Percentiles rank a stretch among this genome's conserved stretches.
Conservation (phyloP, 73 alveolate species). For the Paramecium bursaria region DNA sequence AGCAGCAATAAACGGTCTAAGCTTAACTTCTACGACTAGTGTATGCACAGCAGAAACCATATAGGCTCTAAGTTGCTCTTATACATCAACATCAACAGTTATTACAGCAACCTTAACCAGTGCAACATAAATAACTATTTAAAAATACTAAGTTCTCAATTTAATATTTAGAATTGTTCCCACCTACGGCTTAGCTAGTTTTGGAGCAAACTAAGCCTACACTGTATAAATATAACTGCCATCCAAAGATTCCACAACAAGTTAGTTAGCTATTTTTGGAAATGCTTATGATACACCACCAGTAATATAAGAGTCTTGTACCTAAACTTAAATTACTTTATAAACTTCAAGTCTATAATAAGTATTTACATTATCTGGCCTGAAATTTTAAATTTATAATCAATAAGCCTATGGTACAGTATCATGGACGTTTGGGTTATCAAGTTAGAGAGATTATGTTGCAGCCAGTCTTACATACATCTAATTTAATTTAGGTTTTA, state of each 20-base stretch:
- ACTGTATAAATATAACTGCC: constrained; percentile 8
- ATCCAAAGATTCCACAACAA: background rate
- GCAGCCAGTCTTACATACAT: no score
- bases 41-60: background rate
- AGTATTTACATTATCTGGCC: background rate
- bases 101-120: background rate
- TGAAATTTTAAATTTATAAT: background rate
- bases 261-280: constrained; percentile 1
- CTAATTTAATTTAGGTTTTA: no score
- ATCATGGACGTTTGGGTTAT: background rate
- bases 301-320: background rate
- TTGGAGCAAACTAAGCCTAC: constrained; percentile 9
- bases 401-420: background rate
- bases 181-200: constrained; percentile 8
- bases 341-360: background rate
- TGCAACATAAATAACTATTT: background rate
- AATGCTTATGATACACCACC: constrained; percentile 35
- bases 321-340: background rate
- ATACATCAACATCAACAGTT: background rate
- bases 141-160: background rate
- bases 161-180: background rate
- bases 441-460: constrained; percentile 29
- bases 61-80: background rate
- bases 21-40: background rate
- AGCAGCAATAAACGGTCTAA: constrained; percentile 2